Evolutionary conservation across 2,329 filamentous ascomycete genomes (phyloP), one percentile per base, ranked within the genome.

Genomic region (Cryphonectria parasitica): DNA sequence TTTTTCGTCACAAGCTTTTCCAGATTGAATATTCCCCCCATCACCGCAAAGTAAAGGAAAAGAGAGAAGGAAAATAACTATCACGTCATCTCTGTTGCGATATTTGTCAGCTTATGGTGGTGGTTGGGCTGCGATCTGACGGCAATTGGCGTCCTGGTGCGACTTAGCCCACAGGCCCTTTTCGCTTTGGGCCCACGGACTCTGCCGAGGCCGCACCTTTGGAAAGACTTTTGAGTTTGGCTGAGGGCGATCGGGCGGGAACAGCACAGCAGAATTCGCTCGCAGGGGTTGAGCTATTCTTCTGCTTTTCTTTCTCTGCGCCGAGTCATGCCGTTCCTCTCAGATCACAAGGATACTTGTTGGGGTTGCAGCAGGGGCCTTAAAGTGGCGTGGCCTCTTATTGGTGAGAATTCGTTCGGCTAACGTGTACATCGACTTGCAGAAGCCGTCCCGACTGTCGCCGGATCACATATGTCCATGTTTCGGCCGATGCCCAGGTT

Each of bases 381-480:
- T 61, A 66, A 41, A 13, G 58, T 41, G 39, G n/a, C 31, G 45
- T 64, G 19, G 25, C 45, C 31, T 65, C 70, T 75, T 61, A 77
- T 78, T 79, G 75, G 76, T 67, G 69, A 69, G 52, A 71, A 72
- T 70, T 64, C 36, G 36, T 64, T 68, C 70, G 71, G 78, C 82
- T 83, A 81, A 82, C 78, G 73, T 74, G 75, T 4, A 66, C 28
- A 28, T 36, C 77, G 74, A 76, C 76, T 73, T 80, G 74, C 78
- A 85, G 88, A 89, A 80, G 84, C 85, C 60, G 88, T 91, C 49
- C 94, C 95, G 60, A 97, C 93, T 45, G 94, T 99, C 75, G 94
- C 94, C 74, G 96, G 96, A 68, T 98, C 95, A 67, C 94, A 98
- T 82, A 98, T 98, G 94, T 96, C 93, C 72, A 89, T 95, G 77